Conservation (phyloP, 1,139 yeast genomes). For the Scheffersomyces stambukii region DNA sequence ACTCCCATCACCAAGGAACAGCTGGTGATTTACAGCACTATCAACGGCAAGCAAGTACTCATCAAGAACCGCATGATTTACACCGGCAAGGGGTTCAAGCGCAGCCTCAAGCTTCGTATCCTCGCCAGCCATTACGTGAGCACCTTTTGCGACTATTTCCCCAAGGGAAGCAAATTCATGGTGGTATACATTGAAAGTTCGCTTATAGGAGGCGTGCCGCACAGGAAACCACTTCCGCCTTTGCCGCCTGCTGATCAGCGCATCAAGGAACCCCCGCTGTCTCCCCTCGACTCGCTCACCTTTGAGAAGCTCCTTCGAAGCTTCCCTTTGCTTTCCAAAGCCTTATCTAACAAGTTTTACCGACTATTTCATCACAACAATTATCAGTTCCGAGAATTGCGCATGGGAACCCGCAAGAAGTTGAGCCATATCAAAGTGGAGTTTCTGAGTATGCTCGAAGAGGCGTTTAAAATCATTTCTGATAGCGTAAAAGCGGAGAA, state of each 20-base stretch:
- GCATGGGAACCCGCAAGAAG: conserved; percentile 27
- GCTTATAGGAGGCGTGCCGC: conserved; percentile 32
- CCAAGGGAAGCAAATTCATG: conserved; percentile 48
- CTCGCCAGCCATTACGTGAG: conserved; percentile 38
- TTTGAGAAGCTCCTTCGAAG: conserved; percentile 44
- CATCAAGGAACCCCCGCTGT: not conserved
- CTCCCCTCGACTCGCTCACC: conserved; percentile 16
- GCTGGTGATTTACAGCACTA: conserved; percentile 50
- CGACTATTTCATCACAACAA: conserved; percentile 43
- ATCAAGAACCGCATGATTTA: conserved; percentile 54
- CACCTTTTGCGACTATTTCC: conserved; percentile 45
- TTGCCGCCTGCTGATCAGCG: too few species aligned
- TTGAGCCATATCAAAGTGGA: conserved; percentile 26
- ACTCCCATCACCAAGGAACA: conserved; percentile 37
- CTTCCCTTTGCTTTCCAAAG: conserved; percentile 43
- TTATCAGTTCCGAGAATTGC: conserved; percentile 26
- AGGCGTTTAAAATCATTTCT: conserved; percentile 38
- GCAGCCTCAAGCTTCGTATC: conserved; percentile 43
- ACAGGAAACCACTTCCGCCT: conserved; percentile 4
- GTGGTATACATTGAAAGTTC: conserved; percentile 51
- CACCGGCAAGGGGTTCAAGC: conserved; percentile 56
- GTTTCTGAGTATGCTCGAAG: conserved; percentile 32
- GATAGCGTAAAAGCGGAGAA: conserved; percentile 35
- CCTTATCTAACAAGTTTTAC: conserved; percentile 45
- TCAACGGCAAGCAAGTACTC: conserved; percentile 56